Evolutionary conservation across 805 yeast species (phyloP).

Genomic region (Saccharomycopsis sp.): DNA sequence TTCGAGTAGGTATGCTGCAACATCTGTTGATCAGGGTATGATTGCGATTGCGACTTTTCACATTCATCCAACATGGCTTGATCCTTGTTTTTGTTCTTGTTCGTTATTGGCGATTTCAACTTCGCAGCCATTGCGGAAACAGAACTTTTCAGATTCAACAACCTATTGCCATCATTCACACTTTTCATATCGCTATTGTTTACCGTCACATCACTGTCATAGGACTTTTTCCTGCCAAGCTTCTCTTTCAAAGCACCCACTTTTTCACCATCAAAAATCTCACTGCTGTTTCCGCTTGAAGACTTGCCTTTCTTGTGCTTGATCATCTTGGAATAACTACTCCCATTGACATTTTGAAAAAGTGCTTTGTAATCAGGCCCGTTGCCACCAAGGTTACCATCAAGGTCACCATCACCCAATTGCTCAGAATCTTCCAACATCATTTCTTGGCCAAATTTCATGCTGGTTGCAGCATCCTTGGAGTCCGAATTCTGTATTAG

Average conservation of each 20-base stretch:
- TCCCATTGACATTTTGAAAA: slow-evolving; percentile 23
- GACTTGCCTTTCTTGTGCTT: slow-evolving; percentile 9
- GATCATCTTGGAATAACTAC: slow-evolving; percentile 3
- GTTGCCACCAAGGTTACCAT: no score
- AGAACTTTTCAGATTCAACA: not conserved
- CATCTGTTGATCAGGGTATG: not conserved
- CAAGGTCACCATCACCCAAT: slow-evolving; percentile 6
- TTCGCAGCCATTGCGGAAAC: slow-evolving; percentile 1
- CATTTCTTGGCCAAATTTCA: not conserved
- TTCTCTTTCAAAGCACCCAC: slow-evolving; percentile 9
- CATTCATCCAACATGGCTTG: no score
- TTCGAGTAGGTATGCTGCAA: not conserved
- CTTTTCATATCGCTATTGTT: no score
- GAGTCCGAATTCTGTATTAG: not conserved
- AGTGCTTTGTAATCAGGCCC: slow-evolving; percentile 29
- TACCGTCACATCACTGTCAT: no score
- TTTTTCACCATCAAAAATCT: not conserved
- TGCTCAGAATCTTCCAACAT: no score
- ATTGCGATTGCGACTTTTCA: not conserved
- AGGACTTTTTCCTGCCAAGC: slow-evolving; percentile 3
- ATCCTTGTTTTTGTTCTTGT: no score
- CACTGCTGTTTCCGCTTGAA: not conserved
- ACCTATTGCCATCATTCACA: no score
- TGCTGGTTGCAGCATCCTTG: not conserved
- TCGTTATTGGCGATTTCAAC: slow-evolving; percentile 5